Base-by-base conservation (phyloP, 805 yeast genomes). In the Aciculoconidium aculeatum region DNA sequence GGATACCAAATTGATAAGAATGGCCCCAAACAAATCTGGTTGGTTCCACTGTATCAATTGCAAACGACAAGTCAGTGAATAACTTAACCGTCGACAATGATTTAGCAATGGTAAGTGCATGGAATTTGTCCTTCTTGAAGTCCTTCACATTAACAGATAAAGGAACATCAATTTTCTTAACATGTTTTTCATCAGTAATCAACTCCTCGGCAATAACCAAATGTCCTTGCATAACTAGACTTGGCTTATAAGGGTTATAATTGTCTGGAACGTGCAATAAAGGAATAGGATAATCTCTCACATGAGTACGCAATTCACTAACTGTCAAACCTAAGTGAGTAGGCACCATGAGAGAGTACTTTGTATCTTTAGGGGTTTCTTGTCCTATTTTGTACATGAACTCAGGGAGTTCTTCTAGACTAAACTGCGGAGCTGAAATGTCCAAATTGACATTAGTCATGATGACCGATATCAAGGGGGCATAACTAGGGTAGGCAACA, bases 201-300 rank as follows among this genome's bases (percentile, higher is more conserved):
- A 78, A 65, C 36, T 70, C 75, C 50, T 88, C 96, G 1, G 79
- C 70, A 9, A 87, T 62, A 2, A 84, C 67, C 15, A 84, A 45
- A 40, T 83, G 76, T 13, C 95, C 94, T 14, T 55, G 50, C 54
- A 31, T 80, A 33, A 16, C 28, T 8, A 61, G 47, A 24, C 46
- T 39, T 12, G 25, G 61, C 40, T 15, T 17, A 3, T 44, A 39
- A n/a, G 37, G 27, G 6, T 49, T 31, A 29, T 18, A 34, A 3
- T 58, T 55, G 8, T 65, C 58, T 9, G 95, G 95, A 37, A 88
- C 72, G 39, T 77, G 76, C 6, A 84, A 51, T 28, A 88, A 56
- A 0, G 97, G 96, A 10, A 90, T 46, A 0, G 96, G 96, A 47
- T 81, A 86, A 46, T 88, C 97, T 31, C 92, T 62, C 36, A 88